Evolutionary conservation across 306 rosid genomes (phyloP), one percentile per base, ranked within the genome.

Genomic region (Canavalia gladiata): DNA sequence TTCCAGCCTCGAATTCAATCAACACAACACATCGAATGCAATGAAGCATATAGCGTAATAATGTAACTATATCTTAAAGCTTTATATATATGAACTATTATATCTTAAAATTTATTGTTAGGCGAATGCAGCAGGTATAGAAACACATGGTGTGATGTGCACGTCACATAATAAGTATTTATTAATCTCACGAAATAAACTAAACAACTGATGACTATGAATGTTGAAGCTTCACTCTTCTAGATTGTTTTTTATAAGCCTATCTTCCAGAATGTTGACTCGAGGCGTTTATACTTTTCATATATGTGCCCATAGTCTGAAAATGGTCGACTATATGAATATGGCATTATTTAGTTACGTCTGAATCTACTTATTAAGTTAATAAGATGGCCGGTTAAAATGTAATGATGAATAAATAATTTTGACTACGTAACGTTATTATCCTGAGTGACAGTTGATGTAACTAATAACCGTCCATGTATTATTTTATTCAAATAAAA

Each of bases 21-120:
- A 47, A 47, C n/a, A 47, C n/a, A 47, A 2, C 8, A 65, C 0
- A 10, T 2, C 4, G 31, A 9, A 46, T 5, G 10, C 56, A 13
- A 7, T 71, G 76, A 34, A 51, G 76, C 7, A 33, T 13, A 50
- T 50, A 50, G 76, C 62, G 45, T 51, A 18, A 51, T 71, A n/a
- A 50, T 51, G 28, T 7, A 31, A 47, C 2, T 49, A 68, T 9
- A 43, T 9, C 4, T 10, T 2, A 37, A 37, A 8, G 1, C 30
- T 7, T 57, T 3, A 2, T 8, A 1, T 47, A 8, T 59, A 59
- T 13, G 28, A 52, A 13, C 29, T 52, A 13, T 12, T 52, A 13
- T 12, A 52, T 52, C 57, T 4, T n/a, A 52, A 37, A 39, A 28
- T 2, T 6, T 25, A 6, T 57, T 7, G 47, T 64, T 64, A 1